Percentiles rank a stretch among this genome's conserved stretches.
Conservation (phyloP, 768 basidiomycete genomes). For the Psilocybe tampanensis region DNA sequence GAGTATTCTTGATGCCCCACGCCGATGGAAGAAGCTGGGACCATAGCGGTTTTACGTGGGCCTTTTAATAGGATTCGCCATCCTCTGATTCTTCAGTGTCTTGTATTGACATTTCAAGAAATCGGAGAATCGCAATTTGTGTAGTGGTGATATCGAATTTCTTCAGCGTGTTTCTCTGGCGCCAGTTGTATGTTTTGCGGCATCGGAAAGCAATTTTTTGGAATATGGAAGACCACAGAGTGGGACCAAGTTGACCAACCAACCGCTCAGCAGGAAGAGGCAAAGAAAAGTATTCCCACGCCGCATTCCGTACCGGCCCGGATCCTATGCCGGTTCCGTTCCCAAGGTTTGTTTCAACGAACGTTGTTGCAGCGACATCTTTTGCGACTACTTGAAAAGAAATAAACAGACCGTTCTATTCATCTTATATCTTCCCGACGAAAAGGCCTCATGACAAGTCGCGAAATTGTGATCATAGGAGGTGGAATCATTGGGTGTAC, state of each 20-base stretch:
- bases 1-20: neutral
- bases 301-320: neutral
- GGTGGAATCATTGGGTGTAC: constrained; percentile 88
- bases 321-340: neutral
- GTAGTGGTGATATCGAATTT: neutral
- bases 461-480: constrained; percentile 74
- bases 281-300: neutral
- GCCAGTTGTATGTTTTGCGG: neutral
- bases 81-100: too few species aligned
- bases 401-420: neutral
- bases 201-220: neutral
- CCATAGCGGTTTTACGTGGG: neutral
- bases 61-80: neutral
- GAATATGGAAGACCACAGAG: neutral
- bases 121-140: too few species aligned
- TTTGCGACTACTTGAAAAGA: neutral
- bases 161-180: neutral
- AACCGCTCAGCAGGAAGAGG: neutral
- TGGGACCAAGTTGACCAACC: neutral
- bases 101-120: too few species aligned
- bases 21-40: neutral
- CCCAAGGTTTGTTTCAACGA: too few species aligned
- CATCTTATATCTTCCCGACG: neutral
- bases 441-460: constrained; percentile 9
- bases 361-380: neutral